These are phyloP conservation scores for Termitomyces sp. DNA, from an alignment of 768 basidiomycete species.

Conservation along the genomic window DNA sequence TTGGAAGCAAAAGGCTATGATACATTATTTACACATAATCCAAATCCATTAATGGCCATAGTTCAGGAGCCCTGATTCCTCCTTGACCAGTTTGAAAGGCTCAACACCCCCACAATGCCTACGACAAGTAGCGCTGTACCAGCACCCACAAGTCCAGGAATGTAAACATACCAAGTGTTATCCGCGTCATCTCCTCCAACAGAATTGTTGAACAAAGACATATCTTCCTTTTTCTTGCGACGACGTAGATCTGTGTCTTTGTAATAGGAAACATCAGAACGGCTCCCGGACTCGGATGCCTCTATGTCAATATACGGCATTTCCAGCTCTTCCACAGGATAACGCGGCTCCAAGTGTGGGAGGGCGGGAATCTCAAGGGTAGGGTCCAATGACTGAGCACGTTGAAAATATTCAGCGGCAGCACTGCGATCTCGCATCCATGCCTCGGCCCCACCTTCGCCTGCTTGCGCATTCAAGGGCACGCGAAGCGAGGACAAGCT, in stretches of 20 bases:
- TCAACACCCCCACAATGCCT: constrained; percentile 72
- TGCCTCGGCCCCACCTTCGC: constrained; percentile 58
- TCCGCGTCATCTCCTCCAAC: constrained; percentile 56
- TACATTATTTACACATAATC: constrained; percentile 1
- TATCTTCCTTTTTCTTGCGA: constrained; percentile 54
- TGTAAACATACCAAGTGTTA: constrained; percentile 64
- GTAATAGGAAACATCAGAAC: constrained; percentile 28
- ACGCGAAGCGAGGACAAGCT: constrained; percentile 76
- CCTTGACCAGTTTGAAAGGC: constrained; percentile 66
- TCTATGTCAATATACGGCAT: constrained; percentile 65
- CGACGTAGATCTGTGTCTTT: constrained; percentile 38
- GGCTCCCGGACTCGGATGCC: constrained; percentile 29
- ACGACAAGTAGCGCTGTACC: constrained; percentile 80
- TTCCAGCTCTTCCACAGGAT: constrained; percentile 40
- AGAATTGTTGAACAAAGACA: constrained; percentile 35
- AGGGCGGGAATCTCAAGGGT: constrained; percentile 66
- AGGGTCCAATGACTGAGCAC: constrained; percentile 55
- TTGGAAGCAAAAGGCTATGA: constrained; percentile 6
- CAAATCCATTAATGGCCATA: neutral
- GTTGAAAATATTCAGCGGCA: constrained; percentile 68
- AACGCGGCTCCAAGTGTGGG: constrained; percentile 33
- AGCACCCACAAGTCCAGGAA: constrained; percentile 76
- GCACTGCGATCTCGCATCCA: constrained; percentile 74
- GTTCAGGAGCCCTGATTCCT: constrained; percentile 55
- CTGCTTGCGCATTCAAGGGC: constrained; percentile 43